phyloP scores from a whole-genome alignment of 1,139 yeast genomes.

The Pichia sp. region DNA sequence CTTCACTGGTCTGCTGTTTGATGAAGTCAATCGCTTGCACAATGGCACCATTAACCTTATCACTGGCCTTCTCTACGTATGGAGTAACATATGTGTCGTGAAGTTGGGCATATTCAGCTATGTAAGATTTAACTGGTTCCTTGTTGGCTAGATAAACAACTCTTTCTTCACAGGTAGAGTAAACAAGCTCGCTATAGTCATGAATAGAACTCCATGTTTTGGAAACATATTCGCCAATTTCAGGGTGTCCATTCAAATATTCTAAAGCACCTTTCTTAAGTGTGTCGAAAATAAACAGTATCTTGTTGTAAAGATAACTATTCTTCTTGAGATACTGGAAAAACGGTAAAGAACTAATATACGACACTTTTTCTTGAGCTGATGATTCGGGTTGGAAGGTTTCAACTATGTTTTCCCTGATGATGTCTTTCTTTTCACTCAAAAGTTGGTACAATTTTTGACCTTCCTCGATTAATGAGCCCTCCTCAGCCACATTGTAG shows the following conservation, averaged over 20 bases:
- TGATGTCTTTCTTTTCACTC: not conserved
- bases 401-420: not conserved
- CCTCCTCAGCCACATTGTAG: conserved; percentile 9
- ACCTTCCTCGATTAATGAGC: conserved; percentile 8
- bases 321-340: not conserved
- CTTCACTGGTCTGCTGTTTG: not conserved
- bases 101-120: conserved; percentile 5
- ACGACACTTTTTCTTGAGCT: not conserved
- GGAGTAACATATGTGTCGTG: conserved; percentile 15
- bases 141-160: not conserved
- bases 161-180: not conserved
- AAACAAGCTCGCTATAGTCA: conserved; percentile 6
- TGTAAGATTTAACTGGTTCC: conserved; percentile 15
- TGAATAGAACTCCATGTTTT: not conserved
- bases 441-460: conserved; percentile 3
- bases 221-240: not conserved
- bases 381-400: not conserved
- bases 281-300: not conserved
- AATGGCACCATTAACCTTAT: not conserved
- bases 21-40: not conserved
- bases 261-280: not conserved
- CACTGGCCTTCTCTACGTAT: conserved; percentile 9
- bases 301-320: not conserved
- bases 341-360: not conserved
- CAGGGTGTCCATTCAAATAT: conserved; percentile 3